Evolutionary conservation across 2,329 filamentous ascomycete species (phyloP).

Genomic region (Bipolaris victoriae): DNA sequence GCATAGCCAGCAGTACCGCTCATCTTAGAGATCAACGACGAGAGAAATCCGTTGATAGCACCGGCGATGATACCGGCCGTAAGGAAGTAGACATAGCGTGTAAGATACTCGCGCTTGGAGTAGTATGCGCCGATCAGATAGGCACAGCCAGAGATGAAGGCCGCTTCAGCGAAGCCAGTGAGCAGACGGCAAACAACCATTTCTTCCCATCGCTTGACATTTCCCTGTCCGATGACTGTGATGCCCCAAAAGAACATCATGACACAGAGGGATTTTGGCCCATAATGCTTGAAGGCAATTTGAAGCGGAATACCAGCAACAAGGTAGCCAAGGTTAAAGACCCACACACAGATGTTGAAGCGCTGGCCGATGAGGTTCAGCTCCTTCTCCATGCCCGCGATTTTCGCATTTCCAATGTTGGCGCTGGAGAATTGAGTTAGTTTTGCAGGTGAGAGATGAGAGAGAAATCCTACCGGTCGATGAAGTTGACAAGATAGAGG

Average conservation of each 20-base stretch:
- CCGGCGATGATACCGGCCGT: conserved; percentile 61
- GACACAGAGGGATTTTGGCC: conserved; percentile 40
- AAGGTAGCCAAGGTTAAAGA: conserved; percentile 49
- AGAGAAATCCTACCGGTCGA: conserved; percentile 31
- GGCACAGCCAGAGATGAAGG: conserved; percentile 37
- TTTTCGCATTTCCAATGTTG: conserved; percentile 46
- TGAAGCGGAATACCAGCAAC: conserved; percentile 44
- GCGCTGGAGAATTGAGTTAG: conserved; percentile 14
- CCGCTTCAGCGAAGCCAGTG: conserved; percentile 41
- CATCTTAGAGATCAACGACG: conserved; percentile 49
- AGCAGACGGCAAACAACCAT: conserved; percentile 40
- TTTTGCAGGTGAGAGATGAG: not conserved
- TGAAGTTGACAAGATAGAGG: conserved; percentile 43
- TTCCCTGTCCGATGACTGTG: conserved; percentile 40
- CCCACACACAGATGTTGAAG: conserved; percentile 48
- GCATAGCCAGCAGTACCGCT: conserved; percentile 31
- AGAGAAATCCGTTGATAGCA: conserved; percentile 63
- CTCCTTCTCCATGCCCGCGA: conserved; percentile 45
- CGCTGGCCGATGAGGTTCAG: conserved; percentile 43
- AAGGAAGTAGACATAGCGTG: conserved; percentile 60
- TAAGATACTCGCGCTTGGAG: conserved; percentile 60
- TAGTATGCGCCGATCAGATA: conserved; percentile 51
- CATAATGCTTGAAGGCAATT: conserved; percentile 44
- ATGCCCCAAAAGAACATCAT: conserved; percentile 48
- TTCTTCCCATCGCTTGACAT: conserved; percentile 35